Base-by-base conservation (phyloP, 768 basidiomycete species). In the Plicaturopsis crispa region DNA sequence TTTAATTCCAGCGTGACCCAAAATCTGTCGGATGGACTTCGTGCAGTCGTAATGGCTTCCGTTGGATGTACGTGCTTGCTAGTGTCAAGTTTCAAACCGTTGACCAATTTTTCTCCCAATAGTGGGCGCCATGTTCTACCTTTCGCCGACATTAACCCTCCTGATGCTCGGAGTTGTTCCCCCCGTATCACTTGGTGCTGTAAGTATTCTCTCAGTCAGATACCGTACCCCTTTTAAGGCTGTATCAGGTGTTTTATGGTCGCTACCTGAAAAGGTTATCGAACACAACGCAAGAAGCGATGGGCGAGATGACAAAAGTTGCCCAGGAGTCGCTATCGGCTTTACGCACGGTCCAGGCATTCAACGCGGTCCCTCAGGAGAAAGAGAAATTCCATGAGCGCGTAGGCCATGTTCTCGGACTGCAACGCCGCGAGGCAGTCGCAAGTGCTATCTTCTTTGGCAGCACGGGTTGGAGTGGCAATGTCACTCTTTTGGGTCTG, bases 121-220 rank as follows among this genome's bases (percentile, higher is more conserved):
- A 86, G 91, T 97, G 45, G 89, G 85, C 33, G 88, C 90, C 30
- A 99, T 97, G 94, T 79, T 97, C 49, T 93, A 84, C 59, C 75
- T 94, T 39, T 93, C 86, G 1, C 85, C 87, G 0, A 83, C 81
- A 30, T 64, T 99, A 42, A 98, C 94, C 0, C 56, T 84, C 39
- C 66, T 97, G 47, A 98, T 99, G 94, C 73, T 99, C 36, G 78
- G 80, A 24, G 79, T 97, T 35, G 92, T 97, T 0, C 88, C 88
- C 14, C 88, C 88, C 0, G 77, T 91, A 4, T 88, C 87, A 17
- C 67, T 91, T 38, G 87, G 87, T 48, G 82, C 91, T 50, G 75
- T 93, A 63, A 21, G 69, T 63, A 43, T 31, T 41, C 40, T 47
- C 32, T 42, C 38, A 5, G 12, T n/a, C 24, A 47, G 30, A 5